Evolutionary conservation across 179 eudicot species (phyloP).

Genomic region (Camellia oleifera): DNA sequence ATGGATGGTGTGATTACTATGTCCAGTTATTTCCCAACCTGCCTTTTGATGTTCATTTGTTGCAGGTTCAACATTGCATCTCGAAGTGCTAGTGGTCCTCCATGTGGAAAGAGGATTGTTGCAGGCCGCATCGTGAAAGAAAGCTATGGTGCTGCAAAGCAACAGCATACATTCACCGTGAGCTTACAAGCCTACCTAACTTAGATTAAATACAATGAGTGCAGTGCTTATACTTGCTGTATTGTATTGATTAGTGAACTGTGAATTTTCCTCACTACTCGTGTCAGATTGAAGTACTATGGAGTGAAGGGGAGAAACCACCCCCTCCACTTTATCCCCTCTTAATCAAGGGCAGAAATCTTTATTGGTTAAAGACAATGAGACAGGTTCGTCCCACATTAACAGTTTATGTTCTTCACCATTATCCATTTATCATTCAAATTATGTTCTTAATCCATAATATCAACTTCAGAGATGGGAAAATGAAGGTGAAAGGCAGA

Average conservation of each 20-base stretch:
- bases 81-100: constrained; percentile 72
- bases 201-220: constrained; percentile 4
- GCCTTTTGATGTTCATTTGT: background rate
- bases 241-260: too few species aligned
- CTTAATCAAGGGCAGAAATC: constrained; percentile 84
- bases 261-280: background rate
- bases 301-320: constrained; percentile 82
- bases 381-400: constrained; percentile 51
- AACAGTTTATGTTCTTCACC: background rate
- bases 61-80: constrained; percentile 68
- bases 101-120: constrained; percentile 63
- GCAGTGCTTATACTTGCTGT: background rate
- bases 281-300: constrained; percentile 73
- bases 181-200: constrained; percentile 16
- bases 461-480: constrained; percentile 58
- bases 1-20: background rate
- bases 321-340: constrained; percentile 83
- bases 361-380: constrained; percentile 64
- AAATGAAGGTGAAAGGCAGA: constrained; percentile 67
- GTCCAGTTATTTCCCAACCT: background rate
- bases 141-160: constrained; percentile 93
- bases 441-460: background rate
- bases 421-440: background rate
- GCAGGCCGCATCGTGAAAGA: constrained; percentile 91
- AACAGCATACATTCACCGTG: constrained; percentile 89